Base-by-base conservation (phyloP, 768 basidiomycete genomes). In the Boletus sp. region DNA sequence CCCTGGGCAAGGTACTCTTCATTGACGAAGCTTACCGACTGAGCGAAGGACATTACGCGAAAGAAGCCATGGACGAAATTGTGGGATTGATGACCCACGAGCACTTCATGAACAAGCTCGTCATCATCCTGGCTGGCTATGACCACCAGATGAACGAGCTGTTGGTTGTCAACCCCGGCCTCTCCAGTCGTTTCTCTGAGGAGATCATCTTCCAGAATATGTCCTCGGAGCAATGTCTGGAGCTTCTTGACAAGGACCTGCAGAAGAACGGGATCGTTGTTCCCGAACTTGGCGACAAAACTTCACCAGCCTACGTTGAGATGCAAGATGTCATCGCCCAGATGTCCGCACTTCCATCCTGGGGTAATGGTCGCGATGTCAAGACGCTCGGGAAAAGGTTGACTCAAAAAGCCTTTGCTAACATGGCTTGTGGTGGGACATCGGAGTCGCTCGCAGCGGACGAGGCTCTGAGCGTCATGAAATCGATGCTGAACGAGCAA, bases 41-140 rank as follows among this genome's bases (percentile, higher is more conserved):
- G 24, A 24, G 24, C 24, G 24, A 24, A 24, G 24, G 24, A 2
- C 24, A 24, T 24, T 24, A 2, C 3, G 24, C 24, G 24, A 24
- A 24, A 24, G 24, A 24, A 24, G 24, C 24, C 24, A 24, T 24
- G 24, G 24, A 24, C 24, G 24, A 24, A 24, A 24, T 24, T 24
- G 24, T 24, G 24, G 24, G 24, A 24, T 24, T 24, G 24, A 24
- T 24, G 24, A 24, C 24, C 24, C 24, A 24, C 24, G 24, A 24
- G 24, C 1, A 24, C 29, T 89, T 77, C 75, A 77, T 78, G 62
- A 74, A 76, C 15, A 87, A 86, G 64, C 71, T 89, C 30, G 75
- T 89, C 40, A 82, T 89, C 64, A 82, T 89, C 54, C 76, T 89
- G 12, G 87, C 87, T n/a, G 87, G 87, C 2, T 89, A 89, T 60